These are phyloP conservation scores for Thelephora terrestris DNA, from an alignment of 1,284 basidiomycete species.

Conservation along the genomic window DNA sequence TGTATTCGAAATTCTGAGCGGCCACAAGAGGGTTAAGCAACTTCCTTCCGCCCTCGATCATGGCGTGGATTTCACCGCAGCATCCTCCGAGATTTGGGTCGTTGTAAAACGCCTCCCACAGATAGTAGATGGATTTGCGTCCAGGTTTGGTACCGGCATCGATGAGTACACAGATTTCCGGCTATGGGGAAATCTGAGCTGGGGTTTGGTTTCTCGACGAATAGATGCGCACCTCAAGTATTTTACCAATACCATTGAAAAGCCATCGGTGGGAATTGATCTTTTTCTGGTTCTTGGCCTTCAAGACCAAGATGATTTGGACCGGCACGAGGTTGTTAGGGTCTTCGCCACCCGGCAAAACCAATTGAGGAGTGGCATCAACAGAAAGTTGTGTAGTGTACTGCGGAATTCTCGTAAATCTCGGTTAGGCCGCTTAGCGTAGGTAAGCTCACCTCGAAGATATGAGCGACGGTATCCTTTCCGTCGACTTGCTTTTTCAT, in stretches of 20 bases:
- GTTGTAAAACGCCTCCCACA: conserved; percentile 91
- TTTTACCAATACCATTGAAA: conserved; percentile 90
- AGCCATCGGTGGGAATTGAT: conserved; percentile 97
- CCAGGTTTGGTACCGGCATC: conserved; percentile 96
- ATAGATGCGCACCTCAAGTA: conserved; percentile 47
- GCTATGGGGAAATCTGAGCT: conserved; percentile 31
- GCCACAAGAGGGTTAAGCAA: conserved; percentile 90
- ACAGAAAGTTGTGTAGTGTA: conserved; percentile 91
- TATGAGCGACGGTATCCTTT: conserved; percentile 86
- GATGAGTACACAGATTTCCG: conserved; percentile 84
- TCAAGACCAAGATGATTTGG: conserved; percentile 90
- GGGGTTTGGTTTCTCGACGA: neutral
- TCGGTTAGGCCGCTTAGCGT: neutral
- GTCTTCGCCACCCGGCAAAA: conserved; percentile 83
- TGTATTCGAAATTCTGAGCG: conserved; percentile 98
- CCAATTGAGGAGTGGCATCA: conserved; percentile 79
- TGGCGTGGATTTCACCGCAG: conserved; percentile 90
- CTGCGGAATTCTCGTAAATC: conserved; percentile 27
- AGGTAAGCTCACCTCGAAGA: conserved; percentile 63
- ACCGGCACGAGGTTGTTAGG: conserved; percentile 91
- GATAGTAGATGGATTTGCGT: conserved; percentile 92
- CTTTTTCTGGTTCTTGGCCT: conserved; percentile 97
- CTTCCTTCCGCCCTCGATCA: conserved; percentile 89
- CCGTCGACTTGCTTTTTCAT: conserved; percentile 94
- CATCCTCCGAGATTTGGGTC: conserved; percentile 69